phyloP scores from a whole-genome alignment of 1,139 yeast genomes.

The Lodderomyces theae region DNA sequence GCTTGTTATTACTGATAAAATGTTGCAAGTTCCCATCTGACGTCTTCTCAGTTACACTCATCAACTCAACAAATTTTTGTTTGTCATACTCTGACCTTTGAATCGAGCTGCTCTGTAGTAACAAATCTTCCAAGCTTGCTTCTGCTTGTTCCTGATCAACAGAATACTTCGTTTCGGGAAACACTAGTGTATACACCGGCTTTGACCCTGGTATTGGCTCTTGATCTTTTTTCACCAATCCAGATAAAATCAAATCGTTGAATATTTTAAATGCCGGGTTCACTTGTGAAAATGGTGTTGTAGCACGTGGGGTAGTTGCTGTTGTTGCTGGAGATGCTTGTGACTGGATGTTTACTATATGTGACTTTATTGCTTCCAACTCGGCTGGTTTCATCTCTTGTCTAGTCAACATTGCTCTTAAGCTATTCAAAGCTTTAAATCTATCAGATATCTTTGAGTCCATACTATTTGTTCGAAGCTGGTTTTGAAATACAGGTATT shows the following conservation, averaged over 20 bases:
- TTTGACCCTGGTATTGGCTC: conserved; percentile 44
- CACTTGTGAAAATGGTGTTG: conserved; percentile 12
- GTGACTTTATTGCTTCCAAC: conserved; percentile 39
- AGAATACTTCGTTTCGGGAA: conserved; percentile 34
- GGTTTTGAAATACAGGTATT: conserved; percentile 36
- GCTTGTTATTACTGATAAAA: conserved; percentile 35
- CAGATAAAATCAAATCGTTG: conserved; percentile 33
- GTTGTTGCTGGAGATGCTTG: conserved; percentile 23
- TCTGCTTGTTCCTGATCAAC: conserved; percentile 19
- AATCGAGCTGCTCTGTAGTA: conserved; percentile 22
- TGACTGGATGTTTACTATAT: conserved; percentile 27
- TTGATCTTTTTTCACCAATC: conserved; percentile 41
- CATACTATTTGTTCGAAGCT: conserved; percentile 24
- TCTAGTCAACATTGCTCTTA: conserved; percentile 36
- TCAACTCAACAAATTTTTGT: conserved; percentile 27
- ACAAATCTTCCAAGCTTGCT: conserved; percentile 34
- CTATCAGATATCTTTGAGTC: conserved; percentile 37
- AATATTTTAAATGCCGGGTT: conserved; percentile 23
- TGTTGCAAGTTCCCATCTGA: conserved; percentile 27
- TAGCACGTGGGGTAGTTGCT: conserved; percentile 12
- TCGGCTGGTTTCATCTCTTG: conserved; percentile 42
- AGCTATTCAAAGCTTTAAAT: conserved; percentile 44
- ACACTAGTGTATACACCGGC: conserved; percentile 35
- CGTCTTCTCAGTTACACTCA: conserved; percentile 22
- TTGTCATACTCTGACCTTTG: conserved; percentile 33